Evolutionary conservation across 2,329 filamentous ascomycete species (phyloP), one percentile per base, ranked within the genome.

Genomic region (Fusarium continuum): DNA sequence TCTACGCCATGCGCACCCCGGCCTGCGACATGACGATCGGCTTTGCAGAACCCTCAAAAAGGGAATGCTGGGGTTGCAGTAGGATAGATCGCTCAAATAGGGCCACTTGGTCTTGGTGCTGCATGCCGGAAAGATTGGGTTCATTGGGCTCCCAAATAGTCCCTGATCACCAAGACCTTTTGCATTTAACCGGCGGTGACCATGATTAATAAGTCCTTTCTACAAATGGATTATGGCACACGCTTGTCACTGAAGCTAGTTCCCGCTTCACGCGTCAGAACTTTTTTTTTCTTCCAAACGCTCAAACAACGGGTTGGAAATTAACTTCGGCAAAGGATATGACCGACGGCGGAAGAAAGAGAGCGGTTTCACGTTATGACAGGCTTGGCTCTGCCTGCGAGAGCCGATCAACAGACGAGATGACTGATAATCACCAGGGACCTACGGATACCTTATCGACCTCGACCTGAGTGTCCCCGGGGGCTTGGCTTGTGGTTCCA

Each of bases 1-100:
- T 20, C n/a, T 23, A 36, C 17, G 6, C 19, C 6, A 8, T 25
- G 16, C 34, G 20, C 39, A 25, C 52, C 45, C 63, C 47, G n/a
- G 50, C 43, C 38, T 49, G 54, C 44, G 55, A 70, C 55, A 70
- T 70, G 62, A 67, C 43, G 68, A 70, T 70, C 68, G 61, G 20
- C 64, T 43, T 52, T 29, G 10, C 36, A 46, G 49, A 55, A 49
- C 16, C 41, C 64, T 70, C 52, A 32, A 70, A 67, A 50, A 48
- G 61, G 63, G 31, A 63, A 55, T 26, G 35, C 43, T 62, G 40
- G 23, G 40, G 45, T 45, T 53, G n/a, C 32, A 53, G 19, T 23
- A 26, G 28, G 47, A 50, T 40, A 61, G 52, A 55, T 59, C 52
- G 40, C 48, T 32, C 51, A 19, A 49, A 41, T n/a, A 38, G 34